Conservation (phyloP, 768 basidiomycete species). For the Russula sp. region DNA sequence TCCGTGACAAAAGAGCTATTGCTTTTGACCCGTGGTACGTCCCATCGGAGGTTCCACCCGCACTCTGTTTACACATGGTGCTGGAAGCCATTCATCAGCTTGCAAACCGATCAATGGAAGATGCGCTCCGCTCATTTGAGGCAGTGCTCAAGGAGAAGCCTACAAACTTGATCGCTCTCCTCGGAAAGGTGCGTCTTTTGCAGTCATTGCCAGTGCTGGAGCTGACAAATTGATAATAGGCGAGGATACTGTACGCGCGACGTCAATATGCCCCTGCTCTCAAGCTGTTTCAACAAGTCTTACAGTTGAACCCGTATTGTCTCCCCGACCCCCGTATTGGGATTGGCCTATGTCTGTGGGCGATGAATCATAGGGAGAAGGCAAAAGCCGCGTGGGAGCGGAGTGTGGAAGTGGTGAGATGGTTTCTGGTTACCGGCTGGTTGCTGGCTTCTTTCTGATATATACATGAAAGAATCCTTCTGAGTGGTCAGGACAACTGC, state of each 20-base stretch:
- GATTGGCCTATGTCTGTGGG: slow-evolving; percentile 91
- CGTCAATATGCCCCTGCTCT: slow-evolving; percentile 74
- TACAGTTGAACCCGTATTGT: slow-evolving; percentile 70
- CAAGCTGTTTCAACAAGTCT: slow-evolving; percentile 77
- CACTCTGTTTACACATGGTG: neutral
- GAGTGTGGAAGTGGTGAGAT: slow-evolving; percentile 72
- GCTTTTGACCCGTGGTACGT: slow-evolving; percentile 60
- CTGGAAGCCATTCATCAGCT: slow-evolving; percentile 70
- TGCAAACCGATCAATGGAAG: slow-evolving; percentile 71
- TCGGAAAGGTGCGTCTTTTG: slow-evolving; percentile 62
- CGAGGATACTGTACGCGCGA: slow-evolving; percentile 75
- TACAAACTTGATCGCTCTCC: slow-evolving; percentile 78
- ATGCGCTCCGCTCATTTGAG: slow-evolving; percentile 77
- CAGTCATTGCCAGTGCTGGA: neutral
- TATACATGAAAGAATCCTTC: slow-evolving; percentile 51
- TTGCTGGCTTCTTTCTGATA: neutral
- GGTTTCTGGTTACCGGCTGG: neutral
- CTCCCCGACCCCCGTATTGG: slow-evolving; percentile 92
- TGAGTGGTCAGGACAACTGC: slow-evolving; percentile 71
- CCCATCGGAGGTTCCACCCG: neutral
- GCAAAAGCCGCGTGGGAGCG: slow-evolving; percentile 90
- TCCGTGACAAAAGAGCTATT: slow-evolving; percentile 42
- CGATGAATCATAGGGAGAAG: slow-evolving; percentile 71
- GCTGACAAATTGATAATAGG: slow-evolving; percentile 37
- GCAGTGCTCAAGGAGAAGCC: slow-evolving; percentile 69